phyloP scores from a whole-genome alignment of 2,329 filamentous ascomycete species.

The Penicillium sclerotigenum region DNA sequence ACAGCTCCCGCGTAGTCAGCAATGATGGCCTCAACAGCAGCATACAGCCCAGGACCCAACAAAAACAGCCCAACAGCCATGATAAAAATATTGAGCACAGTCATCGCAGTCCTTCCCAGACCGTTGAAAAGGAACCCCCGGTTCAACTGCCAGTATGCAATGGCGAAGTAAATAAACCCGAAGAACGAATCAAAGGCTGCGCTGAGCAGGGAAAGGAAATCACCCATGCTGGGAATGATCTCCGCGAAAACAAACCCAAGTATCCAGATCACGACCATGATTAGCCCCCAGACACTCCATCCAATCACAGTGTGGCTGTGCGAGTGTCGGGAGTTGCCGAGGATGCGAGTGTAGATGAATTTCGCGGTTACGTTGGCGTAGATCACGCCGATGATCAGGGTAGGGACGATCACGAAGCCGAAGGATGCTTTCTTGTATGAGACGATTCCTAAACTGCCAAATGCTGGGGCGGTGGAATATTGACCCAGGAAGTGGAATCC shows the following conservation, averaged over 20 bases:
- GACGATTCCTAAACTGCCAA: conserved; percentile 45
- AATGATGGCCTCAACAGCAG: conserved; percentile 53
- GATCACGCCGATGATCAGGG: conserved; percentile 50
- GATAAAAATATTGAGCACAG: conserved; percentile 46
- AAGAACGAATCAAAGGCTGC: conserved; percentile 52
- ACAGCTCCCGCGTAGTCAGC: conserved; percentile 47
- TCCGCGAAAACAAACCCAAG: conserved; percentile 50
- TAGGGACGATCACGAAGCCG: conserved; percentile 52
- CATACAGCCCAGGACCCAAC: conserved; percentile 52
- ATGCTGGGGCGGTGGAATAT: conserved; percentile 51
- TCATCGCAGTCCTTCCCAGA: conserved; percentile 40
- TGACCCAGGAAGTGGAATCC: conserved; percentile 51
- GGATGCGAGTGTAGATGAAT: conserved; percentile 46
- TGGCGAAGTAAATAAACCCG: conserved; percentile 52
- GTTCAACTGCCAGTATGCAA: conserved; percentile 50
- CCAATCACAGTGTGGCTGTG: conserved; percentile 49
- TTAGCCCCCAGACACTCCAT: conserved; percentile 45
- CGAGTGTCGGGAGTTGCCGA: conserved; percentile 45
- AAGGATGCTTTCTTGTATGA: conserved; percentile 51
- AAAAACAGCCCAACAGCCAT: conserved; percentile 49
- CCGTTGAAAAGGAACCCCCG: conserved; percentile 40
- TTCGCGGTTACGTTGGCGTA: conserved; percentile 51
- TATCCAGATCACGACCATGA: conserved; percentile 46
- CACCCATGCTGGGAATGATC: conserved; percentile 50
- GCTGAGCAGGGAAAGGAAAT: conserved; percentile 49